Evolutionary conservation across 805 yeast genomes (phyloP), one percentile per base, ranked within the genome.

Genomic region (Tetrapisispora iriomotensis): DNA sequence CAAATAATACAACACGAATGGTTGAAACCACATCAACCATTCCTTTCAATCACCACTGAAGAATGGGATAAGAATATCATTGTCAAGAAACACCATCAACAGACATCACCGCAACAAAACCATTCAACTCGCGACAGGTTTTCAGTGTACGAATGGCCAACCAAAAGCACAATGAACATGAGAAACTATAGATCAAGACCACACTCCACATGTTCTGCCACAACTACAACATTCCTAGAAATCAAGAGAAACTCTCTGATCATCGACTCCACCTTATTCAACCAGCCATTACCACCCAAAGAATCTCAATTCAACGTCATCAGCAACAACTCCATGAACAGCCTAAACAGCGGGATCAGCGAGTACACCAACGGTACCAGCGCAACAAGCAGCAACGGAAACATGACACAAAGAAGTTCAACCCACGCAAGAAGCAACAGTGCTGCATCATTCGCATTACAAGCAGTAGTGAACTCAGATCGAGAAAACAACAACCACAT

Each of bases 1-100:
- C 82, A 79, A 40, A 79, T 90, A 20, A 70, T 88, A 49, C 67
- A 76, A 21, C 98, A 92, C 60, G 76, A 83, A 23, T 92, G 98
- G 98, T 62, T 92, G 40, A 66, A 79, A 10, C 81, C 86, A 4
- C 88, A 90, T 64, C 77, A 79, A n/a, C 79, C 79, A 49, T 82
- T 88, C 65, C 65, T 92, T 46, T 78, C 94, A 0, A 82, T 88
- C 17, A 75, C 94, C 15, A 95, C 95, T 29, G 72, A 75, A 4
- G 96, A 92, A 59, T 92, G 96, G 96, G 97, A 92, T 58, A 70
- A 49, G 53, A 60, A 45, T 46, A 22, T 29, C n/a, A 10, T 24
- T 29, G 19, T 27, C 2, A 31, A 28, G 15, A 25, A 29, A 21
- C 36, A 14, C 36, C 35, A n/a, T 22, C 35, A 5, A 32, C 27